Conservation (phyloP, 2,329 filamentous ascomycete species). For the Cercospora citrullina region DNA sequence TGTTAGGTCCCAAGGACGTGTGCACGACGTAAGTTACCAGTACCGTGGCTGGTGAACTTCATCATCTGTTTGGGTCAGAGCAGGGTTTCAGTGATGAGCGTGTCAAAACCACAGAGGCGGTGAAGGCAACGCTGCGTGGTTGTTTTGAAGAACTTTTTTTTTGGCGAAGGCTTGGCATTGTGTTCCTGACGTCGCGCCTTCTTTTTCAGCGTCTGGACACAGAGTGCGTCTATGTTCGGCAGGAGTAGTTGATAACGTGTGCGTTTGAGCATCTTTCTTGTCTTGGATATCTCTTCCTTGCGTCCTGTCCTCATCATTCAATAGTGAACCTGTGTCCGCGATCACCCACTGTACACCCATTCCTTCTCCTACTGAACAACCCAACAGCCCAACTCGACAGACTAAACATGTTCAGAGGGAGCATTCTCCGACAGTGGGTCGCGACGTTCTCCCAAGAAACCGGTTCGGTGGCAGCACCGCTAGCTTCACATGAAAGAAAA, state of each 20-base stretch:
- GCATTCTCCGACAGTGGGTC: neutral
- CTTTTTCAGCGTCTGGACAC: neutral
- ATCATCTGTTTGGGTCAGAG: neutral
- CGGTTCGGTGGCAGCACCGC: neutral
- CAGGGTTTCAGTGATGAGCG: neutral
- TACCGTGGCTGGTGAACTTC: neutral
- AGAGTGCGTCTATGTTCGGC: neutral
- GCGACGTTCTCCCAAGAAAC: neutral
- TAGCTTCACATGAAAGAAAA: neutral
- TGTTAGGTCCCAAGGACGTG: neutral
- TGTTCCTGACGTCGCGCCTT: neutral
- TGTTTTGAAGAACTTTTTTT: neutral
- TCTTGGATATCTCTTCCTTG: neutral
- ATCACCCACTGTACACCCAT: neutral
- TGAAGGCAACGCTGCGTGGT: neutral
- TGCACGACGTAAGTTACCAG: neutral
- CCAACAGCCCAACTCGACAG: neutral
- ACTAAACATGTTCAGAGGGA: neutral
- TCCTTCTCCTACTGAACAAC: neutral
- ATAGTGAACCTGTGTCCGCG: neutral
- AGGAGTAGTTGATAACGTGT: neutral
- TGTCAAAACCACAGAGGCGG: neutral
- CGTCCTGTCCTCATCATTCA: neutral
- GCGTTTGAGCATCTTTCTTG: neutral
- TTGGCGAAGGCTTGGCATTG: neutral